These are phyloP conservation scores for Globisporangium sylvaticum DNA, from an alignment of 352 stramenopile species.

Conservation along the genomic window DNA sequence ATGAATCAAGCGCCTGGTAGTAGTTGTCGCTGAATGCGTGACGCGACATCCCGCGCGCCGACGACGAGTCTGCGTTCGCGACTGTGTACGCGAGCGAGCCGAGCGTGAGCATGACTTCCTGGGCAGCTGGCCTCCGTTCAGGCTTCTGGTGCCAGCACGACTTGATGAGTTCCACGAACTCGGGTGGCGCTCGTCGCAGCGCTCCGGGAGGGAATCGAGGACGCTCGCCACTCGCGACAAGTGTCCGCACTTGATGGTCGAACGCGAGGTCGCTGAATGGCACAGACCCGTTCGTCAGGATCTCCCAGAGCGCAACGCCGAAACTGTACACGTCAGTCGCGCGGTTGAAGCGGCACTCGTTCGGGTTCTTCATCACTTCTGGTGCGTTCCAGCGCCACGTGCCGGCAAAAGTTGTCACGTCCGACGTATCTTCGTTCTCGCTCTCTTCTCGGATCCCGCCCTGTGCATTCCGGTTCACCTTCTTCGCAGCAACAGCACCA, in stretches of 20 bases:
- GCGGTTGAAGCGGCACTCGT: slow-evolving; percentile 63
- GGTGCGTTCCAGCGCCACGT: slow-evolving; percentile 76
- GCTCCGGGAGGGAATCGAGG: slow-evolving; percentile 39
- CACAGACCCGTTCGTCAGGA: slow-evolving; percentile 61
- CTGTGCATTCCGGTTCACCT: slow-evolving; percentile 17
- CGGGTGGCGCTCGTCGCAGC: slow-evolving; percentile 35
- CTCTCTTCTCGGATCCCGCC: slow-evolving; percentile 9
- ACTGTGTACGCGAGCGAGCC: slow-evolving; percentile 60
- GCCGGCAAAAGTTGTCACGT: slow-evolving; percentile 63
- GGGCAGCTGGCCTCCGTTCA: slow-evolving; percentile 40
- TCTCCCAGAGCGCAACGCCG: slow-evolving; percentile 61
- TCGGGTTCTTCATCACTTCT: slow-evolving; percentile 67
- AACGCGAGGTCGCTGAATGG: slow-evolving; percentile 65
- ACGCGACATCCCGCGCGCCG: slow-evolving; percentile 34
- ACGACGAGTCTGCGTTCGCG: slow-evolving; percentile 32
- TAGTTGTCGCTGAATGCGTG: slow-evolving; percentile 70
- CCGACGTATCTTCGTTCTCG: slow-evolving; percentile 24
- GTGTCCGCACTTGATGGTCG: slow-evolving; percentile 59
- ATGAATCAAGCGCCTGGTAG: slow-evolving; percentile 67
- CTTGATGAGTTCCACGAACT: slow-evolving; percentile 65
- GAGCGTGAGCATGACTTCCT: slow-evolving; percentile 56
- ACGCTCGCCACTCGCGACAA: slow-evolving; percentile 53
- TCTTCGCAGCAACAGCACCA: slow-evolving; percentile 30
- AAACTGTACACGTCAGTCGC: slow-evolving; percentile 80
- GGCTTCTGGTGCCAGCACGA: slow-evolving; percentile 61